Percentiles rank a stretch among this genome's conserved stretches.
These are phyloP conservation scores for Erucastrum elatum DNA, from an alignment of 345 rosid genomes.

Conservation along the genomic window DNA sequence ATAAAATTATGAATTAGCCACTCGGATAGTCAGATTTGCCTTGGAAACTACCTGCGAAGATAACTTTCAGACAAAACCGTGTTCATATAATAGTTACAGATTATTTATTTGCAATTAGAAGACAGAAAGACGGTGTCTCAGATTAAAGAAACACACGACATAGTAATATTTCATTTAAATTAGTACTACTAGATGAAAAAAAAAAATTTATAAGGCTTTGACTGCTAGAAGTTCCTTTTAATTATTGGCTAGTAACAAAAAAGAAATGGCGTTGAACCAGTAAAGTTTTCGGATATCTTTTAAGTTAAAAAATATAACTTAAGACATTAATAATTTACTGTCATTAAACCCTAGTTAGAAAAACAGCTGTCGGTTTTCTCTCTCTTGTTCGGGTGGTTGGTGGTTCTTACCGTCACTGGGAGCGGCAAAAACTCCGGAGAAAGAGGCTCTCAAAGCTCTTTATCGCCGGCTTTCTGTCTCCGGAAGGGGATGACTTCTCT, in stretches of 20 bases:
- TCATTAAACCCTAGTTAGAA: too few species aligned
- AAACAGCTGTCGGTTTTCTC: too few species aligned
- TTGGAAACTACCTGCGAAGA: slow-evolving; percentile 2
- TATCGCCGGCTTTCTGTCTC: too few species aligned
- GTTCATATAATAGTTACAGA: too few species aligned
- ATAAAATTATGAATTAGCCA: not conserved
- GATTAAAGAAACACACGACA: not conserved
- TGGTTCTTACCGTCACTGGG: too few species aligned
- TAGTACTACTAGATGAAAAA: not conserved
- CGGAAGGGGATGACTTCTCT: too few species aligned
- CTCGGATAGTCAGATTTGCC: not conserved
- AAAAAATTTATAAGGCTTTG: not conserved
- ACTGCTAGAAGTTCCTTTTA: not conserved
- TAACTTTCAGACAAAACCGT: not conserved
- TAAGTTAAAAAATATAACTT: not conserved
- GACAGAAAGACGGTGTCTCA: too few species aligned
- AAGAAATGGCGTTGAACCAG: not conserved
- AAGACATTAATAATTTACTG: not conserved
- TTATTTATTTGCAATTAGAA: too few species aligned
- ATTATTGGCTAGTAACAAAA: not conserved
- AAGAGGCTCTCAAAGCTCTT: too few species aligned
- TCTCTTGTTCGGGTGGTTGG: too few species aligned
- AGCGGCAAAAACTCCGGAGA: too few species aligned
- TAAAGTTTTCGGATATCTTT: not conserved
- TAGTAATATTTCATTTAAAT: not conserved